These are phyloP conservation scores for Fonsecaea pugnacius DNA, from an alignment of 2,329 filamentous ascomycete species.

Conservation along the genomic window DNA sequence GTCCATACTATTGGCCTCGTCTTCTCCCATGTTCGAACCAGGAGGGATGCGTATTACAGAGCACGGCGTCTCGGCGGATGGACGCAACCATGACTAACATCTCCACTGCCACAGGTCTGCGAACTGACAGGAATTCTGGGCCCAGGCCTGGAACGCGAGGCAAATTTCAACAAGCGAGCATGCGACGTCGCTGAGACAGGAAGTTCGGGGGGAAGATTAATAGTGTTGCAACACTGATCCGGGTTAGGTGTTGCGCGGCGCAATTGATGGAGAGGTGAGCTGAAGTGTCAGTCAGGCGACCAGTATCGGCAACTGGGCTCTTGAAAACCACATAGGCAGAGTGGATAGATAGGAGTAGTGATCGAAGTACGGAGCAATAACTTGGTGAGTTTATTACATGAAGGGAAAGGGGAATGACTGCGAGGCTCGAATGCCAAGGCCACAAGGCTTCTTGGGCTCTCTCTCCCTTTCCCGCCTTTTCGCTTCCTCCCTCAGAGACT, in stretches of 20 bases:
- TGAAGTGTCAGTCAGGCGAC: background rate
- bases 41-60: background rate
- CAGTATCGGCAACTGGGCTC: background rate
- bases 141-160: background rate
- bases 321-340: background rate
- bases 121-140: background rate
- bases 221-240: background rate
- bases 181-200: background rate
- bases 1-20: background rate
- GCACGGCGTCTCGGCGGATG: background rate
- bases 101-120: too few relatives aligned
- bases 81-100: background rate
- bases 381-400: background rate
- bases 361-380: background rate
- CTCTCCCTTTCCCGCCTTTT: too few relatives aligned
- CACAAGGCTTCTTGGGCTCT: too few relatives aligned
- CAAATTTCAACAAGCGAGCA: background rate
- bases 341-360: background rate
- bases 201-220: background rate
- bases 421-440: background rate
- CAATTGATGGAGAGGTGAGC: background rate
- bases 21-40: background rate
- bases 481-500: too few relatives aligned
- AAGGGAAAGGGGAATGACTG: background rate
- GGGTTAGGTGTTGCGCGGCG: background rate